phyloP scores from a whole-genome alignment of 441 rosid species.

The Hypseocharis bilobata region DNA sequence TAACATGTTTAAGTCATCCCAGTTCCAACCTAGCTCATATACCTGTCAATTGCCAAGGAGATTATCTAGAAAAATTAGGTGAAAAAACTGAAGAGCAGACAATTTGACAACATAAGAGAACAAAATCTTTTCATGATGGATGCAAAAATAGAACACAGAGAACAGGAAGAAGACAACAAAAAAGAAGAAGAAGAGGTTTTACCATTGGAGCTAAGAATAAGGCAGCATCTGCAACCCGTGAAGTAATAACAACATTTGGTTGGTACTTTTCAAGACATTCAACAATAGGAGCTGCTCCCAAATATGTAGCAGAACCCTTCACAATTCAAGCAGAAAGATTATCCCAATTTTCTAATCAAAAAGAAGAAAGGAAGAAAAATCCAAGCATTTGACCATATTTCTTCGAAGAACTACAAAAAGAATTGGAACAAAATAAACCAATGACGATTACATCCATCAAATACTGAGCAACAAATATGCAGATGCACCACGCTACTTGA shows the following conservation, averaged over 20 bases:
- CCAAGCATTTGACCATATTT: not conserved
- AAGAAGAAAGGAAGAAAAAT: not conserved
- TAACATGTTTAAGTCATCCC: constrained; percentile 64
- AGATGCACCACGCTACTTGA: not conserved
- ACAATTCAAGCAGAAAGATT: constrained; percentile 18
- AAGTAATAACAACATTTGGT: constrained; percentile 70
- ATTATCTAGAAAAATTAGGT: not conserved
- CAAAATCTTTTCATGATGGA: not conserved
- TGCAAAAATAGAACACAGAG: not conserved
- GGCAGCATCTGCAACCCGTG: constrained; percentile 86
- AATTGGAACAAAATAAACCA: not conserved
- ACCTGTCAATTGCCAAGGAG: constrained; percentile 36
- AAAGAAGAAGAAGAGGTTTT: constrained; percentile 2
- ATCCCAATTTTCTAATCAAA: not conserved
- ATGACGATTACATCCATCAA: not conserved
- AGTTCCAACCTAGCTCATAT: constrained; percentile 89
- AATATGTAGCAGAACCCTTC: constrained; percentile 76
- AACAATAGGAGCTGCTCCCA: constrained; percentile 90
- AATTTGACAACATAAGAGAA: not conserved
- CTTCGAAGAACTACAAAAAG: too few relatives aligned
- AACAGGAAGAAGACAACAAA: not conserved
- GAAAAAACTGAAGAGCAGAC: not conserved
- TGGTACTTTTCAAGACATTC: constrained; percentile 77
- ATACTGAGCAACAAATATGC: not conserved
- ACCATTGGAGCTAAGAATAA: constrained; percentile 92